These are phyloP conservation scores for Powellomyces hirtus DNA, from an alignment of 192 early-diverging fungal species.

Conservation along the genomic window DNA sequence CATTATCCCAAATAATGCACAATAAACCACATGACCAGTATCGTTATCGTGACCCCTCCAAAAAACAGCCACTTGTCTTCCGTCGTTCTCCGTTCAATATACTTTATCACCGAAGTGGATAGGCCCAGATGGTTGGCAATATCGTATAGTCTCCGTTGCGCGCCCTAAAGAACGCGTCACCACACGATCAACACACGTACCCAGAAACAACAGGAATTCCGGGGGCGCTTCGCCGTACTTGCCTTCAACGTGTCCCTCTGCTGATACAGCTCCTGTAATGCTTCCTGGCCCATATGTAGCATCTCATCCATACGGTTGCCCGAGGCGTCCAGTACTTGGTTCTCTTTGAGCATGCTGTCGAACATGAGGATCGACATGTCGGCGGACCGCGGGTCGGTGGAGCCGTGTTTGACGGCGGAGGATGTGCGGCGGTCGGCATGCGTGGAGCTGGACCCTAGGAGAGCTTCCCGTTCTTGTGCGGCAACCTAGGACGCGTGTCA, in stretches of 20 bases:
- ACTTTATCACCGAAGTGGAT: slow-evolving; percentile 46
- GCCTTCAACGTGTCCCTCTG: slow-evolving; percentile 53
- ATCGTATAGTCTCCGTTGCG: slow-evolving; percentile 48
- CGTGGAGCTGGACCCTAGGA: slow-evolving; percentile 29
- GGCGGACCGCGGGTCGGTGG: slow-evolving; percentile 7
- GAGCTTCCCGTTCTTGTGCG: slow-evolving; percentile 31
- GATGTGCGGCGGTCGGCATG: slow-evolving; percentile 25
- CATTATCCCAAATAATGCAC: slow-evolving; percentile 42
- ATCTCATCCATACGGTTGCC: slow-evolving; percentile 38
- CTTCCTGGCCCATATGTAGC: slow-evolving; percentile 38
- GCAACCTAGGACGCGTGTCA: slow-evolving; percentile 5
- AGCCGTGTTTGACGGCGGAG: neutral
- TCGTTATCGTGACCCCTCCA: slow-evolving; percentile 38
- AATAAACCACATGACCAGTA: slow-evolving; percentile 49
- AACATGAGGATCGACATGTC: slow-evolving; percentile 42
- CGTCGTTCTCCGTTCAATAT: slow-evolving; percentile 47
- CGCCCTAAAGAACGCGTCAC: slow-evolving; percentile 22
- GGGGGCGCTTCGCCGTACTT: neutral
- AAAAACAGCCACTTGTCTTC: slow-evolving; percentile 44
- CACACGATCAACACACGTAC: neutral
- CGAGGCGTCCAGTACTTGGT: slow-evolving; percentile 22
- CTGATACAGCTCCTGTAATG: slow-evolving; percentile 48
- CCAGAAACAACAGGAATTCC: neutral
- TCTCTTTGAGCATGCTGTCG: slow-evolving; percentile 35
- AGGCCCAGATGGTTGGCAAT: slow-evolving; percentile 47